Evolutionary conservation across 1,284 basidiomycete genomes (phyloP), one percentile per base, ranked within the genome.

Genomic region (Laetiporus sulphureus): DNA sequence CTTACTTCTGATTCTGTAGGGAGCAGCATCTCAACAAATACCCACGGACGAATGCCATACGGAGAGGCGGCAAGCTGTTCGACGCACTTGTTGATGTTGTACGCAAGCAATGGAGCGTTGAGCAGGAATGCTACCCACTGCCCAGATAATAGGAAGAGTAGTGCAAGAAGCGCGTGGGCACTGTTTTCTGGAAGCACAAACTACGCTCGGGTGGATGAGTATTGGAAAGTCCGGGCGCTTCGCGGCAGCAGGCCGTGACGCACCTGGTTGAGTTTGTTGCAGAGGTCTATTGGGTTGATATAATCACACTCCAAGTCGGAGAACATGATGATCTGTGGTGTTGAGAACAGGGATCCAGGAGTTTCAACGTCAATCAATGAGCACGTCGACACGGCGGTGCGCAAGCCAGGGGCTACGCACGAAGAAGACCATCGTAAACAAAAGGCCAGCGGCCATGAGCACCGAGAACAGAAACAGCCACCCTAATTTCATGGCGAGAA

Each of bases 281-380:
- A 99, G 29, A 99, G 83, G 68, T 99, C 95, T 79, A 99, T 98
- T 42, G 95, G 95, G 72, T 99, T 99, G 73, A 99, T 96, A 72
- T 98, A 99, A 75, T 98, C 91, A 69, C 90, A 94, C 71, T 95
- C 92, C 60, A 96, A 72, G 71, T 96, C 93, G 36, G 91, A 94
- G 76, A 98, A 99, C 94, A 99, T 98, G 74, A 99, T 99, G 61
- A 99, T 96, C 95, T 98, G 57, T 31, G 36, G 24, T 11, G 22
- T 30, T 36, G 32, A 11, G 31, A 34, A 33, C 15, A 41, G 25
- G 25, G 37, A 21, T 21, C 37, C 37, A 16, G 15, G 23, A 3
- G 25, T 3, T 5, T 16, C 13, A 6, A 12, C 5, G 24, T 32
- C 32, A 35, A 24, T 19, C 18, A 25, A 11, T 8, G 13, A 7